A percentile compares a stretch with the other conserved stretches of the same genome.
These are phyloP conservation scores for Chlorella ohadii DNA, from an alignment of 139 green algal genomes.

Conservation along the genomic window DNA sequence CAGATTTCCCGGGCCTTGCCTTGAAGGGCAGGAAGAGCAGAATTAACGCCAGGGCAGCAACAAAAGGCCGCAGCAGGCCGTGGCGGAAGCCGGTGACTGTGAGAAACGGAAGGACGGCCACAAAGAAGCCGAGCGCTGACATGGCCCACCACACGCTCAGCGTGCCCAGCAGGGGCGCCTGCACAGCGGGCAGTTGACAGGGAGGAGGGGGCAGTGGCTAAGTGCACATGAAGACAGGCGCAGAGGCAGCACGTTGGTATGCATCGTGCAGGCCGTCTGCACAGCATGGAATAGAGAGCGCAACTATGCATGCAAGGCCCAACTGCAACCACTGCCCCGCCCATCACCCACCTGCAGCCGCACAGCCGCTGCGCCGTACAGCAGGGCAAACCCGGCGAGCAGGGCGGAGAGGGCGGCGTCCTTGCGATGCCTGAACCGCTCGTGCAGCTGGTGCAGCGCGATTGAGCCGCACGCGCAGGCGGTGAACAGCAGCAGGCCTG, in stretches of 20 bases:
- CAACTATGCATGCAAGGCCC: too few relatives aligned
- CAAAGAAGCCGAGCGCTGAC: slow-evolving; percentile 8
- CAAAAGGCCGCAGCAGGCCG: background rate
- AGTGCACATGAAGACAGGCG: too few relatives aligned
- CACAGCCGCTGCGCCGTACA: slow-evolving; percentile 1
- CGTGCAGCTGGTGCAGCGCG: background rate
- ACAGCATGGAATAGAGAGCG: too few relatives aligned
- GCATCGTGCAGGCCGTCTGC: too few relatives aligned
- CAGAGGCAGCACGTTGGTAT: too few relatives aligned
- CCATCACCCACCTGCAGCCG: background rate
- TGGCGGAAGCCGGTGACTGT: slow-evolving; percentile 19
- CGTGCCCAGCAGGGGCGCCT: slow-evolving; percentile 24
- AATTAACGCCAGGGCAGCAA: background rate
- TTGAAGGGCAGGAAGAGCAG: slow-evolving; percentile 26
- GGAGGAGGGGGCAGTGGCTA: too few relatives aligned
- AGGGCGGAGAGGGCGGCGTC: background rate
- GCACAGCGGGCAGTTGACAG: background rate
- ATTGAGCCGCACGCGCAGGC: background rate
- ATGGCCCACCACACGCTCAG: slow-evolving; percentile 17
- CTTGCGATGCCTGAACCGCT: background rate
- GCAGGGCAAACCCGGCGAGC: background rate
- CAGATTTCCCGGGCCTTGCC: too few relatives aligned
- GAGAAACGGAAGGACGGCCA: slow-evolving; percentile 17
- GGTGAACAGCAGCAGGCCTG: slow-evolving; percentile 12
- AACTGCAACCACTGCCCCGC: too few relatives aligned